Evolutionary conservation across 2,329 filamentous ascomycete species (phyloP).

Genomic region (Verticillium zaregamsianum): DNA sequence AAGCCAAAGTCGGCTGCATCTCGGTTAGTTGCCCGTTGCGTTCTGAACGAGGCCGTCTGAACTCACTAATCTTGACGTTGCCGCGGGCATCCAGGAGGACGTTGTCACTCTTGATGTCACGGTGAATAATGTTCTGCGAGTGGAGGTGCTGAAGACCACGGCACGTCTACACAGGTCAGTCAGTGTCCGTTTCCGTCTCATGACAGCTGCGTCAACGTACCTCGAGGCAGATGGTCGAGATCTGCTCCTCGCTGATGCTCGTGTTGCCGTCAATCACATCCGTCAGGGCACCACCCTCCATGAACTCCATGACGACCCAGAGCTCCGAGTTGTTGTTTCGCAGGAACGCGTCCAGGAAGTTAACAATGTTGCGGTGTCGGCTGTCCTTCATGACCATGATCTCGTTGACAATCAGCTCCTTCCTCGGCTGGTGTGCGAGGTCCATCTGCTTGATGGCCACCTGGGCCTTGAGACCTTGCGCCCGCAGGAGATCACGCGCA

Average conservation of each 20-base stretch:
- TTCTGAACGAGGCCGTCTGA: background rate
- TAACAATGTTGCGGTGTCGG: constrained; percentile 97
- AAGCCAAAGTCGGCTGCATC: constrained; percentile 89
- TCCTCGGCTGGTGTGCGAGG: constrained; percentile 90
- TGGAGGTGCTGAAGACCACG: constrained; percentile 92
- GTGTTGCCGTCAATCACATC: constrained; percentile 99
- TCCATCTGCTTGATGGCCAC: constrained; percentile 99
- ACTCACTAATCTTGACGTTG: constrained; percentile 95
- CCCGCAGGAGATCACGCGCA: constrained; percentile 72
- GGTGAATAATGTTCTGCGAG: constrained; percentile 94
- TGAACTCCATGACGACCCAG: constrained; percentile 99
- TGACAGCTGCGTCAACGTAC: constrained; percentile 45
- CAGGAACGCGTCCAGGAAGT: constrained; percentile 95
- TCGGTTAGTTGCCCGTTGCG: constrained; percentile 24
- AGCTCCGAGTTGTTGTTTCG: constrained; percentile 91
- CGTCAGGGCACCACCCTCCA: constrained; percentile 96
- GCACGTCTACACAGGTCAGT: constrained; percentile 69
- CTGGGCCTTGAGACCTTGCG: constrained; percentile 77
- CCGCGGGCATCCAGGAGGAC: constrained; percentile 90
- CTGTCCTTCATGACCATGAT: constrained; percentile 99
- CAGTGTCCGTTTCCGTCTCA: background rate
- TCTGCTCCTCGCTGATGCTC: constrained; percentile 91
- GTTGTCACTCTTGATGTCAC: constrained; percentile 99
- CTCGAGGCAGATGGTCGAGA: constrained; percentile 94
- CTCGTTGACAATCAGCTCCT: constrained; percentile 98